phyloP scores from a whole-genome alignment of 1,284 basidiomycete species.

The Flammula alnicola region DNA sequence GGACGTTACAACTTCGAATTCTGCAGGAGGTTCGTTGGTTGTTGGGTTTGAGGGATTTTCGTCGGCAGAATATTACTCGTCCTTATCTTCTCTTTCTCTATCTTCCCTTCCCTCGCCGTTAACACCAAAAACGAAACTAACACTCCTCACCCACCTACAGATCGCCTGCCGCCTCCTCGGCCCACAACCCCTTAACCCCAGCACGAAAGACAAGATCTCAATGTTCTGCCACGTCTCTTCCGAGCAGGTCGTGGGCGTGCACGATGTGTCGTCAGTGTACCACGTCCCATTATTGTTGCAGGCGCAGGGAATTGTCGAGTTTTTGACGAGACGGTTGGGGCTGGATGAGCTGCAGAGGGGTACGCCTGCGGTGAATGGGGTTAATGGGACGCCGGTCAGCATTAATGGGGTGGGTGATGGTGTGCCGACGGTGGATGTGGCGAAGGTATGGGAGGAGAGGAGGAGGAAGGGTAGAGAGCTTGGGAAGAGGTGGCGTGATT shows the following conservation, averaged over 20 bases:
- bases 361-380: slow-evolving; percentile 44
- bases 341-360: slow-evolving; percentile 58
- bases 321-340: slow-evolving; percentile 83
- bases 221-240: slow-evolving; percentile 99
- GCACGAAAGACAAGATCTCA: slow-evolving; percentile 95
- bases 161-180: slow-evolving; percentile 90
- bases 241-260: slow-evolving; percentile 95
- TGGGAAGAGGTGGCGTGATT: slow-evolving; percentile 78
- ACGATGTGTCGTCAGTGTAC: slow-evolving; percentile 97
- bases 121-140: too few species aligned
- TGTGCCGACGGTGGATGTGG: slow-evolving; percentile 22
- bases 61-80: too few species aligned
- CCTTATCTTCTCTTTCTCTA: too few species aligned
- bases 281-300: slow-evolving; percentile 95
- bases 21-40: too few species aligned
- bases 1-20: too few species aligned
- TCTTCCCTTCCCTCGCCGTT: too few species aligned
- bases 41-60: too few species aligned
- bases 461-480: slow-evolving; percentile 68
- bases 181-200: slow-evolving; percentile 74
- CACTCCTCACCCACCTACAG: slow-evolving; percentile 47
- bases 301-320: slow-evolving; percentile 90
- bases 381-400: neutral
- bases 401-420: slow-evolving; percentile 3
- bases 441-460: slow-evolving; percentile 43